A percentile compares a stretch with the other conserved stretches of the same genome.
Evolutionary conservation across 371 early-diverging fungal genomes (phyloP).

Genomic region (Apophysomyces ossiformis): DNA sequence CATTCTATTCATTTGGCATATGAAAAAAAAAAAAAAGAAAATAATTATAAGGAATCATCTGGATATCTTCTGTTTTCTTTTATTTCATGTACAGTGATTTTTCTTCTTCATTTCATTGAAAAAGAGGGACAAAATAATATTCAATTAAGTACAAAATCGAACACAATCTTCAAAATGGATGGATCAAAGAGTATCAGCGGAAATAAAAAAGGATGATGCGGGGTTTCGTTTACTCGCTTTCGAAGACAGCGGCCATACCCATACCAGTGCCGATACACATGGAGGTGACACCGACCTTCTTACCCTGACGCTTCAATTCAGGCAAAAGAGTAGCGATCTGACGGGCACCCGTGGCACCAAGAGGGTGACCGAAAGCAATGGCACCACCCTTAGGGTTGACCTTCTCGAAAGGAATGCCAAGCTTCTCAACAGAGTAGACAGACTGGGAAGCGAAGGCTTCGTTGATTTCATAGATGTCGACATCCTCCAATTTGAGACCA

Average conservation of each 20-base stretch:
- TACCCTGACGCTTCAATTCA: slow-evolving; percentile 88
- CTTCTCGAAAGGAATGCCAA: slow-evolving; percentile 83
- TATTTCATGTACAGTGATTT: slow-evolving; percentile 5
- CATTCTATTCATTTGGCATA: background rate
- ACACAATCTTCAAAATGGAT: background rate
- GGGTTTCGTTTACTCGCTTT: slow-evolving; percentile 67
- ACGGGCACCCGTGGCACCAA: slow-evolving; percentile 95
- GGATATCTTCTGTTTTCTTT: background rate
- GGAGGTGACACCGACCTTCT: slow-evolving; percentile 86
- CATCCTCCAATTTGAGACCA: slow-evolving; percentile 78
- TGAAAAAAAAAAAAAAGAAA: background rate
- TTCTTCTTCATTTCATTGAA: background rate
- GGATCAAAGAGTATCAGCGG: too few species aligned
- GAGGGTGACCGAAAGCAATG: slow-evolving; percentile 66
- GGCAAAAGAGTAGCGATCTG: slow-evolving; percentile 95
- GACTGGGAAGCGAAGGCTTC: slow-evolving; percentile 99
- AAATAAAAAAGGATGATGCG: too few species aligned
- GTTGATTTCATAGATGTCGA: slow-evolving; percentile 87
- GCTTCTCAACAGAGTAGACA: slow-evolving; percentile 88
- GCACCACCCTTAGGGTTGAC: slow-evolving; percentile 99
- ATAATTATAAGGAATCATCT: background rate
- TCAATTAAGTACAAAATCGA: slow-evolving; percentile 1
- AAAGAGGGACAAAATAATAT: background rate
- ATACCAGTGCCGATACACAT: slow-evolving; percentile 98
- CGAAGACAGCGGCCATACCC: slow-evolving; percentile 95